Evolutionary conservation across 225 moss, liverwort and hornwort species (phyloP).

Genomic region (Polytrichum commune): DNA sequence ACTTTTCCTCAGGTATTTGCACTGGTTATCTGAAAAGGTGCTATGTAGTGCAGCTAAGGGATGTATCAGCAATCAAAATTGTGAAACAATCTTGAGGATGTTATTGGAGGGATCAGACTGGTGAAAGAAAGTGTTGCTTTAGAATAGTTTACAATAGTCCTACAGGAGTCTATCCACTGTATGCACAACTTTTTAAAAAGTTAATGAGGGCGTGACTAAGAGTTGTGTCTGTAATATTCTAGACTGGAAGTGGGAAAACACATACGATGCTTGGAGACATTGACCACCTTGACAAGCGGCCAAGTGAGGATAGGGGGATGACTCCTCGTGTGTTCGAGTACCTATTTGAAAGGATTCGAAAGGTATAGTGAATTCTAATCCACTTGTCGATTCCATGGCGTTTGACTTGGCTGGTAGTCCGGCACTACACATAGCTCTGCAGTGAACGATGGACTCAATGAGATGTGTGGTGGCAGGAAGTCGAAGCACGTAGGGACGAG

Average conservation of each 20-base stretch:
- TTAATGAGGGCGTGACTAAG: too few relatives aligned
- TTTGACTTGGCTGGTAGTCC: background rate
- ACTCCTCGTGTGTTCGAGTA: constrained; percentile 39
- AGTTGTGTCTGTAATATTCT: background rate
- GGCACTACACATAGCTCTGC: background rate
- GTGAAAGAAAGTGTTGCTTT: too few relatives aligned
- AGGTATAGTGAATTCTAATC: constrained; percentile 11
- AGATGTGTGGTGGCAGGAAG: constrained; percentile 24
- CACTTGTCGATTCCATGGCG: background rate
- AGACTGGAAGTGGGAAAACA: constrained; percentile 42
- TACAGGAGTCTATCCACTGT: too few relatives aligned
- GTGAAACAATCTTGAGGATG: too few relatives aligned
- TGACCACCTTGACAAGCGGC: constrained; percentile 21
- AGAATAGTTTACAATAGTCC: too few relatives aligned
- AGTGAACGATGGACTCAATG: background rate
- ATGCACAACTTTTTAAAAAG: too few relatives aligned
- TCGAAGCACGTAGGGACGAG: constrained; percentile 25
- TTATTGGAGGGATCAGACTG: too few relatives aligned
- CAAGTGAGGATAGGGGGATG: constrained; percentile 33
- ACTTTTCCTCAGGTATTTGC: background rate
- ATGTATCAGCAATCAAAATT: too few relatives aligned
- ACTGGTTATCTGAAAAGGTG: too few relatives aligned
- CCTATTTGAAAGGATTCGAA: constrained; percentile 28
- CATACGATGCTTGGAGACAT: constrained; percentile 40
- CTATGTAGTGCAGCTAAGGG: too few relatives aligned